These are phyloP conservation scores for Pascua sp. DNA, from an alignment of 1,284 basidiomycete genomes.

Conservation along the genomic window DNA sequence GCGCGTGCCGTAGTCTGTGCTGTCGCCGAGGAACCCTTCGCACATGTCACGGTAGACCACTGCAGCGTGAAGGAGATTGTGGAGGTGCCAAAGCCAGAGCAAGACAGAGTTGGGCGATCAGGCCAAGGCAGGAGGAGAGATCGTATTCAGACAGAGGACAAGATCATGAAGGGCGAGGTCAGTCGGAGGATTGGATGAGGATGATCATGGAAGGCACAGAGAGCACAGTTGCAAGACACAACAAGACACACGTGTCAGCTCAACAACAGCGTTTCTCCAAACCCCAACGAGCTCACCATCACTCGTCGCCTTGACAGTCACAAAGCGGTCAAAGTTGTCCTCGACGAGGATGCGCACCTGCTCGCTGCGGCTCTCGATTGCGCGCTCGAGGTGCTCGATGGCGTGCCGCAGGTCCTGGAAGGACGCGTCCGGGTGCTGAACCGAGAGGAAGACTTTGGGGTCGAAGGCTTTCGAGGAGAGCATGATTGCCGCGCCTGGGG, in stretches of 20 bases:
- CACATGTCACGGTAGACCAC: conserved; percentile 91
- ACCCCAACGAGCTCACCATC: conserved; percentile 77
- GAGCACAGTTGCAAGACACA: too few species aligned
- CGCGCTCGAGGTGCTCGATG: conserved; percentile 65
- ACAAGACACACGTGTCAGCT: too few species aligned
- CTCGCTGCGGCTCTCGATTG: conserved; percentile 83
- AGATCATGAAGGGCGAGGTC: too few species aligned
- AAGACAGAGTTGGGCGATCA: too few species aligned
- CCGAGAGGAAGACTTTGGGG: conserved; percentile 86
- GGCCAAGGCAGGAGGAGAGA: too few species aligned
- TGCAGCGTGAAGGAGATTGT: conserved; percentile 37
- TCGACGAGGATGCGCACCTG: conserved; percentile 92
- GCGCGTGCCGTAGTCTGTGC: conserved; percentile 76
- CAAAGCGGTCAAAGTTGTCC: conserved; percentile 97
- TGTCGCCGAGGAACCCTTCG: conserved; percentile 72
- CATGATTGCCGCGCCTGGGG: conserved; percentile 69
- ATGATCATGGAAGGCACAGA: too few species aligned
- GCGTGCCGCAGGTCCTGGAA: conserved; percentile 84
- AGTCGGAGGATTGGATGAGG: too few species aligned
- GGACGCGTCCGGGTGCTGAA: conserved; percentile 91
- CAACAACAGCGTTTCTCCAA: too few species aligned
- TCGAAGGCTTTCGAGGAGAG: conserved; percentile 93
- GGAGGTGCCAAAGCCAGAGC: too few species aligned
- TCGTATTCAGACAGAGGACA: too few species aligned
- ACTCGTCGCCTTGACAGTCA: conserved; percentile 92